Percentiles rank a stretch among this genome's conserved stretches.
These are phyloP conservation scores for Fusarium bulbicola DNA, from an alignment of 2,329 filamentous ascomycete genomes.

Conservation along the genomic window DNA sequence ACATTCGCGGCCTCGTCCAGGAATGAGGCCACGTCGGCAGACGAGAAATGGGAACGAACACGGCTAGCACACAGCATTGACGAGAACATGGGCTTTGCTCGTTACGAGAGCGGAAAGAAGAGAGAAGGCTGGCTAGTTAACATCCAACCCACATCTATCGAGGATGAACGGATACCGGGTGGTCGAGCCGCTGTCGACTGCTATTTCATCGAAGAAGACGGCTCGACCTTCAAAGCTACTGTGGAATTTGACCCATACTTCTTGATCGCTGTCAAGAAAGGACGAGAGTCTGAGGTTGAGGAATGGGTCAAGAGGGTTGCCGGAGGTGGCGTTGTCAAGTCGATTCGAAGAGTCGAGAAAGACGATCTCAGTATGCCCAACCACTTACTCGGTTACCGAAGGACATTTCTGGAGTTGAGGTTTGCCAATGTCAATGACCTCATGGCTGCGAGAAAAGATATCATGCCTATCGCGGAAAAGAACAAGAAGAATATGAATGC, in stretches of 20 bases:
- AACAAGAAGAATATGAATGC: slow-evolving; percentile 96
- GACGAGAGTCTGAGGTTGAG: slow-evolving; percentile 91
- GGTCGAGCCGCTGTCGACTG: slow-evolving; percentile 93
- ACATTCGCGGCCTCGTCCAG: slow-evolving; percentile 83
- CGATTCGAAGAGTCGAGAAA: slow-evolving; percentile 80
- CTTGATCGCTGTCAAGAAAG: slow-evolving; percentile 86
- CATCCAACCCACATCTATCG: slow-evolving; percentile 87
- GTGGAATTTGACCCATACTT: slow-evolving; percentile 98
- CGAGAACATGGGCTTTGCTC: slow-evolving; percentile 91
- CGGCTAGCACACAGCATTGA: slow-evolving; percentile 89
- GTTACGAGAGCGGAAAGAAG: slow-evolving; percentile 86
- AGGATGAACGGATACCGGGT: slow-evolving; percentile 84
- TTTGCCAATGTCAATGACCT: slow-evolving; percentile 91
- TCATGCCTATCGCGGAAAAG: slow-evolving; percentile 92
- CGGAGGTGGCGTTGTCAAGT: slow-evolving; percentile 83
- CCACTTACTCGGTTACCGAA: slow-evolving; percentile 88
- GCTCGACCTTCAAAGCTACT: slow-evolving; percentile 93
- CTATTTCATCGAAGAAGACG: slow-evolving; percentile 93
- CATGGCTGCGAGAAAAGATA: slow-evolving; percentile 81
- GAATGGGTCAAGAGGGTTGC: slow-evolving; percentile 88
- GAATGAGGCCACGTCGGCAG: slow-evolving; percentile 86
- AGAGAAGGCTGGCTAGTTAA: slow-evolving; percentile 95
- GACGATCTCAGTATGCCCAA: slow-evolving; percentile 97
- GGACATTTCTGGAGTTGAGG: slow-evolving; percentile 85
- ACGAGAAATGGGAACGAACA: slow-evolving; percentile 90